Conservation (phyloP, 2,329 filamentous ascomycete species). For the Chlorencoelia australis region DNA sequence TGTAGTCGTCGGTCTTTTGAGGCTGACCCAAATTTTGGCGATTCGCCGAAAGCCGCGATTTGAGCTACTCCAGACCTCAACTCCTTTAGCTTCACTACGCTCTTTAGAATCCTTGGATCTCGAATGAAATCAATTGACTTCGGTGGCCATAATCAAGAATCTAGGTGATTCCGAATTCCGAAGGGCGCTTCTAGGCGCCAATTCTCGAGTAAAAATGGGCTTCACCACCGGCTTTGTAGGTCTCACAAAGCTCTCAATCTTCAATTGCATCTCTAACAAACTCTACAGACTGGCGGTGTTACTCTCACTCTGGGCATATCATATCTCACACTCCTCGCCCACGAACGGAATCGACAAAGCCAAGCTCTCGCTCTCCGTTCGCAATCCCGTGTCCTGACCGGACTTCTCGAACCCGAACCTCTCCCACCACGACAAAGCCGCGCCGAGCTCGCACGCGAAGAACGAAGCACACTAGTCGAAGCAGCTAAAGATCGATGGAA, state of each 20-base stretch:
- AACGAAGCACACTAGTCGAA: slow-evolving; percentile 50
- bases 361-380: slow-evolving; percentile 48
- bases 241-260: slow-evolving; percentile 11
- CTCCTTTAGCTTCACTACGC: no score
- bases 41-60: no score
- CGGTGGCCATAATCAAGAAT: no score
- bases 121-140: no score
- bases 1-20: no score
- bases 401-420: slow-evolving; percentile 40
- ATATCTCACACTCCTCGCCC: slow-evolving; percentile 61
- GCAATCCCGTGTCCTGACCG: slow-evolving; percentile 44
- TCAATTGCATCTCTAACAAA: slow-evolving; percentile 8
- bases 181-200: no score
- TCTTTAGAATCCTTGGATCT: no score
- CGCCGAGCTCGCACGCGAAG: slow-evolving; percentile 39
- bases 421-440: slow-evolving; percentile 39
- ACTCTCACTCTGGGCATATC: slow-evolving; percentile 64
- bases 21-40: no score
- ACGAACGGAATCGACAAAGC: slow-evolving; percentile 55
- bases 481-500: slow-evolving; percentile 72
- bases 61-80: no score
- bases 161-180: no score
- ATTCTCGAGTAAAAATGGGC: slow-evolving; percentile 43
- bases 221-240: slow-evolving; percentile 67
- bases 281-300: slow-evolving; percentile 57